Conservation (phyloP, 345 rosid species). For the Rhodamnia rubescens region DNA sequence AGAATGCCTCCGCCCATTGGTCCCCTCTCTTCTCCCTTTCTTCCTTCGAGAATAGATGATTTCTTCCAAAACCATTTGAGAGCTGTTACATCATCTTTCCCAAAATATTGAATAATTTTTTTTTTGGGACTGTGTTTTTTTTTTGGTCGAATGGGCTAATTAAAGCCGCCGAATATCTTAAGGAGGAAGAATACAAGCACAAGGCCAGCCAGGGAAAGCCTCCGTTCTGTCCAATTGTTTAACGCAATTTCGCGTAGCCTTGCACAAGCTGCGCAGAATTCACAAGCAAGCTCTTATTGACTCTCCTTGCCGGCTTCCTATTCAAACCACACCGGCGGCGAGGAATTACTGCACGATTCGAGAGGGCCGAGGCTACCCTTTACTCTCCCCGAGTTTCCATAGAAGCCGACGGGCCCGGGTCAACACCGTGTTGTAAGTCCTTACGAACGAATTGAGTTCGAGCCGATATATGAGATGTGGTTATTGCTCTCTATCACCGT, state of each 20-base stretch:
- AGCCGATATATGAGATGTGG: too few relatives aligned
- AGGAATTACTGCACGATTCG: background rate
- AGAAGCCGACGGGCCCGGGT: background rate
- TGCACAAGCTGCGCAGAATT: background rate
- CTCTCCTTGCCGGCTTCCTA: background rate
- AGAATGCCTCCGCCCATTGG: background rate
- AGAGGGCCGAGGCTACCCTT: background rate
- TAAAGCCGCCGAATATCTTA: background rate
- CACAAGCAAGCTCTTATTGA: background rate
- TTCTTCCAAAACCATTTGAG: background rate
- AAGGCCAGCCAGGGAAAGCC: background rate
- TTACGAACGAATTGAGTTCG: background rate
- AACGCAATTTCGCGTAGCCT: background rate
- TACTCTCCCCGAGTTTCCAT: background rate
- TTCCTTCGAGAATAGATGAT: background rate
- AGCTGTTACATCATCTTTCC: too few relatives aligned
- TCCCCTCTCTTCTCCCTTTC: background rate
- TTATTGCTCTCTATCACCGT: background rate
- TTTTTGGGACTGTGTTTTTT: too few relatives aligned
- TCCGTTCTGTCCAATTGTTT: background rate
- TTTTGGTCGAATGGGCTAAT: background rate
- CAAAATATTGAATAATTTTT: too few relatives aligned
- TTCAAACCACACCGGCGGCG: background rate
- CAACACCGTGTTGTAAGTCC: rapidly evolving
- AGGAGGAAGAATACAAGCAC: background rate